Base-by-base conservation (phyloP, 305 asterid species). In the Solanum chacoense region DNA sequence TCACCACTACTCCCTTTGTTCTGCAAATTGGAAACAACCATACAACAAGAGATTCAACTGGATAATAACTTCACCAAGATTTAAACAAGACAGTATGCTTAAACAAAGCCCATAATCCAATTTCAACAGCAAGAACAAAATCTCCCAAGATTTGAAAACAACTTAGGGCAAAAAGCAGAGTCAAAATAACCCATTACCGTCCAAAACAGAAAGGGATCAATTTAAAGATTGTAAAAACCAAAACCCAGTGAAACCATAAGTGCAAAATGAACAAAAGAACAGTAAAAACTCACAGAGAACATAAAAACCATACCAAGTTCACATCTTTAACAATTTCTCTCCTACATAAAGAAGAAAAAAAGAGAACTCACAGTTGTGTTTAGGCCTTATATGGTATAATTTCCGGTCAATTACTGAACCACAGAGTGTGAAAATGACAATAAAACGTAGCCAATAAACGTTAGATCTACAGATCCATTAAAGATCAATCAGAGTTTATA, bases 381-480 rank as follows among this genome's bases (percentile, higher is more conserved):
- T 81, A 91, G 88, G 89, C 90, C 80, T 31, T 29, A 73, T 26
- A 13, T 89, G 50, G 11, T 88, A 71, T 72, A 20, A 74, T 79
- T 90, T 76, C 88, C 83, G 69, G 88, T 92, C 90, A 85, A 88
- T 72, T 90, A 90, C 84, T 74, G 89, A 88, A 89, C 65, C 84
- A 38, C 18, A 35, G 42, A 81, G 80, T 85, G 50, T 35, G 90
- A 90, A 80, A 90, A 85, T 72, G 84, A 83, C 79, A 84, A 55
- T 50, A 80, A 90, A 71, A 85, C 38, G 32, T 35, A 89, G 79
- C 88, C 85, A 90, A 89, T 87, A 84, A 88, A 80, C 63, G 87
- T 69, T 86, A 92, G 94, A 91, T 92, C 94, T 92, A 87, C n/a
- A 91, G 92, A 92, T 91, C 92, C 92, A 90, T 90, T 87, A 89